These are phyloP conservation scores for Globisporangium orthogonon DNA, from an alignment of 352 stramenopile genomes.

Conservation along the genomic window DNA sequence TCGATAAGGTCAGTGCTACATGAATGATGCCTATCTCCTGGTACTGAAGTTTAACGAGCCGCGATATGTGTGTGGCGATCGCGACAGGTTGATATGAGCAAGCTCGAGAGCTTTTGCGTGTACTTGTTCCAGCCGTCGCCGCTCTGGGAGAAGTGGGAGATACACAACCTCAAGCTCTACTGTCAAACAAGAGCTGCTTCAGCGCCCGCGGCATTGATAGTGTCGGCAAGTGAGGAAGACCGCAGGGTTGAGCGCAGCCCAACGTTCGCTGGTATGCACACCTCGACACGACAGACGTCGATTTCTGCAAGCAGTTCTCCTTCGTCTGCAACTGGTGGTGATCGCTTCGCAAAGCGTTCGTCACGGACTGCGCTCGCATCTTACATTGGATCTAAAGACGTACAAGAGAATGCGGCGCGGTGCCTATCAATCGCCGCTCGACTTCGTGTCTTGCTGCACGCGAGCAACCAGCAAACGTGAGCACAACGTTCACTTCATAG, in stretches of 20 bases:
- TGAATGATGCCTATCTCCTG: too few relatives aligned
- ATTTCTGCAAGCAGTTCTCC: background rate
- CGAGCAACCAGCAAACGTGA: background rate
- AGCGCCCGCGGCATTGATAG: background rate
- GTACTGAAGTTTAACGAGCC: background rate
- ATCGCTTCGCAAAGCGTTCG: constrained; percentile 1
- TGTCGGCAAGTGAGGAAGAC: background rate
- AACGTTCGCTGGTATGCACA: background rate
- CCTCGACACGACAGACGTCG: background rate
- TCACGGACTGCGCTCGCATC: constrained; percentile 1
- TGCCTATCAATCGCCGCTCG: constrained; percentile 3
- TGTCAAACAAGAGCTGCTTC: background rate
- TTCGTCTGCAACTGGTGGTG: background rate
- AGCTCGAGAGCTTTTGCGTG: constrained; percentile 36
- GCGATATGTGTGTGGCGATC: background rate
- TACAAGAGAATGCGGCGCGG: constrained; percentile 5
- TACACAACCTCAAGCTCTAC: constrained; percentile 47
- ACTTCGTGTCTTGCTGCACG: background rate
- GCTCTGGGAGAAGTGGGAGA: constrained; percentile 51
- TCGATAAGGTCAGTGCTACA: constrained; percentile 29
- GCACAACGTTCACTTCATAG: background rate
- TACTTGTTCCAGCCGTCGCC: constrained; percentile 56
- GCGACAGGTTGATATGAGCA: constrained; percentile 20
- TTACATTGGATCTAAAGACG: constrained; percentile 5
- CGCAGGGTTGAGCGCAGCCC: background rate